Conservation (phyloP, 305 asterid genomes). For the Fraxinus latifolia region DNA sequence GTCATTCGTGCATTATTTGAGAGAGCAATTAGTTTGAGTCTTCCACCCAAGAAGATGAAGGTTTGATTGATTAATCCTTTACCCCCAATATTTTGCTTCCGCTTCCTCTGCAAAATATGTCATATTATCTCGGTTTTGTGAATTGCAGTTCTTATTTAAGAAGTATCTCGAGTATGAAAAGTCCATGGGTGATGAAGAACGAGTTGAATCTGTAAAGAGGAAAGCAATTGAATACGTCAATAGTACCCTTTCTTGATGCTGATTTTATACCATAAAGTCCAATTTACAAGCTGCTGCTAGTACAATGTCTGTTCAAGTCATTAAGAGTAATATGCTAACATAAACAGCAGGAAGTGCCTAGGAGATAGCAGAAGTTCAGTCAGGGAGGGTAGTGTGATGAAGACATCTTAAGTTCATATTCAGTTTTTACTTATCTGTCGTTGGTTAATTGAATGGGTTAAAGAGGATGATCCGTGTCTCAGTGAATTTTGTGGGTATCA, state of each 20-base stretch:
- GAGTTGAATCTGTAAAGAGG: constrained; percentile 57
- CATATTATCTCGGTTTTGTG: constrained; percentile 10
- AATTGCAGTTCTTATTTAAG: constrained; percentile 69
- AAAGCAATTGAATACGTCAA: constrained; percentile 83
- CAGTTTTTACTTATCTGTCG: neutral
- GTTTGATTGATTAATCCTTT: constrained; percentile 27
- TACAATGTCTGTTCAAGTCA: neutral
- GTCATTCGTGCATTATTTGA: constrained; percentile 81
- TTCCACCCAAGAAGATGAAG: constrained; percentile 86
- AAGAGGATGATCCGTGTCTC: neutral
- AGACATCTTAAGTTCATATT: neutral
- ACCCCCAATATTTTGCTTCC: neutral
- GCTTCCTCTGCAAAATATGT: neutral
- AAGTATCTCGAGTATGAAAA: constrained; percentile 72
- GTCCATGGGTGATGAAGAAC: constrained; percentile 59
- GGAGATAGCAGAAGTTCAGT: neutral
- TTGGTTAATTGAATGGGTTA: neutral
- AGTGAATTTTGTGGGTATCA: neutral
- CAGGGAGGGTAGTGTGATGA: neutral
- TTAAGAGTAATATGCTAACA: neutral
- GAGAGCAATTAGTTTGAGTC: constrained; percentile 82
- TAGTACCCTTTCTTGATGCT: constrained; percentile 42
- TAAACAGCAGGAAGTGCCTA: neutral
- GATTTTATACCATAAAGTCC: neutral
- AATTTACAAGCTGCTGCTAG: neutral